A percentile compares a stretch with the other conserved stretches of the same genome.
phyloP scores from a whole-genome alignment of 2,329 filamentous ascomycete genomes.

The Teratosphaeria nubilosa region DNA sequence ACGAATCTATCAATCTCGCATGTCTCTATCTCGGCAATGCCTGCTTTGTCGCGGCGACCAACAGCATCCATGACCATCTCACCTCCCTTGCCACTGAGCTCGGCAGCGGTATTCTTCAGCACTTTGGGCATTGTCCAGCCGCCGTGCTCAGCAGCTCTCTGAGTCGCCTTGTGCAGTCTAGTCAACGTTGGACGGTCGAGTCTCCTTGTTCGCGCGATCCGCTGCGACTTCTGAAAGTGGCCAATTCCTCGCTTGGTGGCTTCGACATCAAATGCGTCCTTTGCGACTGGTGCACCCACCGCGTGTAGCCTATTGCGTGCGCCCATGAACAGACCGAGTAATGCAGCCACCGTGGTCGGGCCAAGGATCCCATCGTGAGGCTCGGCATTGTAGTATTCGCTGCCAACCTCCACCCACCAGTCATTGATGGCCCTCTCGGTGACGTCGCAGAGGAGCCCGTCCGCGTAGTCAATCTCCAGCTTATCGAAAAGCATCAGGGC shows the following conservation, averaged over 20 bases:
- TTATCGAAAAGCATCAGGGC: constrained; percentile 82
- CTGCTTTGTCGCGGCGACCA: constrained; percentile 68
- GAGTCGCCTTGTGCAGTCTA: constrained; percentile 69
- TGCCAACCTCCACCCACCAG: constrained; percentile 93
- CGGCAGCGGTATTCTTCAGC: constrained; percentile 89
- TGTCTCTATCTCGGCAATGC: constrained; percentile 87
- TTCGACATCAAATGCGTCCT: constrained; percentile 83
- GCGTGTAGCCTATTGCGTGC: constrained; percentile 82
- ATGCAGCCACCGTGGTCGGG: constrained; percentile 77
- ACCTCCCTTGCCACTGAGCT: constrained; percentile 85
- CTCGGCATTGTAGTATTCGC: constrained; percentile 84
- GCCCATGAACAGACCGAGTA: constrained; percentile 81
- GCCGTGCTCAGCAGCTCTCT: constrained; percentile 80
- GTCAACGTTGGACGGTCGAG: constrained; percentile 77
- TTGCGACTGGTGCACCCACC: constrained; percentile 70
- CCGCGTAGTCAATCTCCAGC: constrained; percentile 77
- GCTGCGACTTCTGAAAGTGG: constrained; percentile 82
- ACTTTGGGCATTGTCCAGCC: constrained; percentile 88
- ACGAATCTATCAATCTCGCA: constrained; percentile 78
- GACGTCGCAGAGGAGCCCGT: constrained; percentile 84
- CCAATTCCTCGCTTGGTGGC: constrained; percentile 73
- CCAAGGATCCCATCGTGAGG: constrained; percentile 87
- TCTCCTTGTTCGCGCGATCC: constrained; percentile 64
- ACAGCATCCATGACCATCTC: constrained; percentile 96
- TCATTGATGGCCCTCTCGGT: constrained; percentile 83